These are phyloP conservation scores for Pyrenophora teres DNA, from an alignment of 2,329 filamentous ascomycete species.

Conservation along the genomic window DNA sequence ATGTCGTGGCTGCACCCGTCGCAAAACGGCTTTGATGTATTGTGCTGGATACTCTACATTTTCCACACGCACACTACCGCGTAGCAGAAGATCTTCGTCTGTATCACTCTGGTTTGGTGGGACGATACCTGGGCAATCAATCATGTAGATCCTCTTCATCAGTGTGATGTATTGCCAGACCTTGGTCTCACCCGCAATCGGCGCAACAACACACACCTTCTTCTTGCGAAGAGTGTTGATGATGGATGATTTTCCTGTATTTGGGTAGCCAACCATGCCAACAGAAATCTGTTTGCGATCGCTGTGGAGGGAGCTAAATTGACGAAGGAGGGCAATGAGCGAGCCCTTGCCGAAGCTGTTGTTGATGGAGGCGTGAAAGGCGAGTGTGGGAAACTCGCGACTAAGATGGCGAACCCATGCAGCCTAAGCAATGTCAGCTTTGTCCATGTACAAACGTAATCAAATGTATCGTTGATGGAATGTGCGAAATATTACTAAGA, in stretches of 20 bases:
- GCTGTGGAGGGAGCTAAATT: slow-evolving; percentile 88
- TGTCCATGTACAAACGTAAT: slow-evolving; percentile 21
- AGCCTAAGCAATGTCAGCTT: slow-evolving; percentile 64
- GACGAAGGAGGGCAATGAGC: slow-evolving; percentile 85
- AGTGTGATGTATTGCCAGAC: slow-evolving; percentile 97
- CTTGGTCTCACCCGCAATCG: slow-evolving; percentile 95
- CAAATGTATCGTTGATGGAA: slow-evolving; percentile 40
- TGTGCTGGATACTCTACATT: slow-evolving; percentile 97
- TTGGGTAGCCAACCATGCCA: slow-evolving; percentile 86
- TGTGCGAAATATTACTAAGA: slow-evolving; percentile 99
- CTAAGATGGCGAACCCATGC: slow-evolving; percentile 89
- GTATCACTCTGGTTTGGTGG: slow-evolving; percentile 84
- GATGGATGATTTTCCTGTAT: slow-evolving; percentile 93
- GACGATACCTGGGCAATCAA: slow-evolving; percentile 96
- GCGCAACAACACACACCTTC: slow-evolving; percentile 90
- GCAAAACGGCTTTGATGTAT: slow-evolving; percentile 84
- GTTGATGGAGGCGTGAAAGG: slow-evolving; percentile 92
- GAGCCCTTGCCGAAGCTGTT: slow-evolving; percentile 97
- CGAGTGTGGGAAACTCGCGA: slow-evolving; percentile 89
- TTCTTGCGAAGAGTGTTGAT: slow-evolving; percentile 96
- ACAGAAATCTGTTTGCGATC: slow-evolving; percentile 94
- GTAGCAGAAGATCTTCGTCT: slow-evolving; percentile 83
- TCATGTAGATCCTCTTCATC: slow-evolving; percentile 93
- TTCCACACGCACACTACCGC: slow-evolving; percentile 91
- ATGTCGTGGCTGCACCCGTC: slow-evolving; percentile 81